phyloP scores from a whole-genome alignment of 2,329 filamentous ascomycete genomes.

The Microcyclospora tardicrescens region DNA sequence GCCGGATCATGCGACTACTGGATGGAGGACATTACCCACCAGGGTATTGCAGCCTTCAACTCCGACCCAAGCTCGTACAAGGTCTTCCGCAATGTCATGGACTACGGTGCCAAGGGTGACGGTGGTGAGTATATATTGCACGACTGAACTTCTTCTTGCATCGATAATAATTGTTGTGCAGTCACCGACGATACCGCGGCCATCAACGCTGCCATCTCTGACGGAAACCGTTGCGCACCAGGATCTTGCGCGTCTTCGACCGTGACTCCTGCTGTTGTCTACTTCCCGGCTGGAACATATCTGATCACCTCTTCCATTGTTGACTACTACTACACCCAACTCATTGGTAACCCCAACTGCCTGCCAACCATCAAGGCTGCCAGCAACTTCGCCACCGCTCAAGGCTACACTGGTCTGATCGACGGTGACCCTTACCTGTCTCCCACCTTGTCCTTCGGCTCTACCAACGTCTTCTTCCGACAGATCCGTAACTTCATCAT shows the following conservation, averaged over 20 bases:
- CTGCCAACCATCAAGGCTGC: slow-evolving; percentile 42
- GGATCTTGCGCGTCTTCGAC: slow-evolving; percentile 32
- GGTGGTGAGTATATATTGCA: slow-evolving; percentile 12
- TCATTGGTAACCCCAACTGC: slow-evolving; percentile 47
- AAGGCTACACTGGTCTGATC: slow-evolving; percentile 38
- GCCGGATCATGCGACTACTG: slow-evolving; percentile 18
- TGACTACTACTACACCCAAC: slow-evolving; percentile 50
- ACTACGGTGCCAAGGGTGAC: slow-evolving; percentile 33
- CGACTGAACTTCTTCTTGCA: too few relatives aligned
- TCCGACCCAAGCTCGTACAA: slow-evolving; percentile 27
- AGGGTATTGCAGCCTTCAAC: slow-evolving; percentile 37
- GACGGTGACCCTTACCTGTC: slow-evolving; percentile 42
- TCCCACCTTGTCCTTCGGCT: slow-evolving; percentile 23
- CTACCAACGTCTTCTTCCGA: slow-evolving; percentile 51
- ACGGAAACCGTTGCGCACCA: slow-evolving; percentile 29
- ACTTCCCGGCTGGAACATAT: slow-evolving; percentile 49
- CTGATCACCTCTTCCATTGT: slow-evolving; percentile 43
- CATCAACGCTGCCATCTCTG: slow-evolving; percentile 34
- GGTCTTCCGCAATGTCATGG: slow-evolving; percentile 38
- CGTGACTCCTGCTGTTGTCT: slow-evolving; percentile 41
- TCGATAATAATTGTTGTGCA: too few relatives aligned
- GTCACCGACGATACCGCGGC: slow-evolving; percentile 43
- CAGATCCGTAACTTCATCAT: slow-evolving; percentile 54
- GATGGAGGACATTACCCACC: slow-evolving; percentile 35
- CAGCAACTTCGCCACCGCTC: slow-evolving; percentile 33